These are phyloP conservation scores for Cladosporium cucumerinum DNA, from an alignment of 2,329 filamentous ascomycete genomes.

Conservation along the genomic window DNA sequence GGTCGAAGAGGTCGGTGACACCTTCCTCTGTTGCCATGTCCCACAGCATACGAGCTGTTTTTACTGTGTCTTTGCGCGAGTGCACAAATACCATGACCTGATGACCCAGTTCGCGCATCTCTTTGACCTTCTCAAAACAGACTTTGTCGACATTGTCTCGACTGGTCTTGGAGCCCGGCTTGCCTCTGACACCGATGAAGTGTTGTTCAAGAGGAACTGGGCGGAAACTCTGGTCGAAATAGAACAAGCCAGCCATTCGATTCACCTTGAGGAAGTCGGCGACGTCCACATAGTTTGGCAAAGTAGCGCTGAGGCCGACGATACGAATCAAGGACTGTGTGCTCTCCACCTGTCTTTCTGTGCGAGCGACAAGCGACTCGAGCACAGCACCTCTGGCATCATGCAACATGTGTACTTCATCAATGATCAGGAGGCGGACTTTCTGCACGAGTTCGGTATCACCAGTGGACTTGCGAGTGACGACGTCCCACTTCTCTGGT, in stretches of 20 bases:
- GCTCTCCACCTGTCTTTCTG: conserved; percentile 93
- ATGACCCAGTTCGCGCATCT: conserved; percentile 88
- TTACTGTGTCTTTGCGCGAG: conserved; percentile 87
- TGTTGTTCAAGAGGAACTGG: conserved; percentile 96
- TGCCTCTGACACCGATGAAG: conserved; percentile 94
- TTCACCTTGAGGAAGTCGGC: conserved; percentile 97
- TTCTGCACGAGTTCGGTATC: conserved; percentile 98
- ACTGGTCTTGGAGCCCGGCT: conserved; percentile 73
- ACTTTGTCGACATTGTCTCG: conserved; percentile 85
- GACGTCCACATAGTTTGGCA: conserved; percentile 96
- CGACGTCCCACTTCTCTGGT: conserved; percentile 98
- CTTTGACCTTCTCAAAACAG: conserved; percentile 88
- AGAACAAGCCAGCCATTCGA: conserved; percentile 86
- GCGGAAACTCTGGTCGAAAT: conserved; percentile 93
- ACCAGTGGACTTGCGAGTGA: conserved; percentile 93
- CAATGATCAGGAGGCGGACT: conserved; percentile 91
- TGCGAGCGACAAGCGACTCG: conserved; percentile 91
- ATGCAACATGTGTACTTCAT: conserved; percentile 99
- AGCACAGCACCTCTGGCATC: conserved; percentile 95
- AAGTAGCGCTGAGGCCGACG: conserved; percentile 87
- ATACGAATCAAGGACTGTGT: conserved; percentile 97
- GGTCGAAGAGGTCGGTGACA: conserved; percentile 79
- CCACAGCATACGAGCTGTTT: conserved; percentile 79
- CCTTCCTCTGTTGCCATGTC: conserved; percentile 81
- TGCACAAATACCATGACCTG: conserved; percentile 99